These are phyloP conservation scores for Udeniomyces megalosporus DNA, from an alignment of 768 basidiomycete genomes.

Conservation along the genomic window DNA sequence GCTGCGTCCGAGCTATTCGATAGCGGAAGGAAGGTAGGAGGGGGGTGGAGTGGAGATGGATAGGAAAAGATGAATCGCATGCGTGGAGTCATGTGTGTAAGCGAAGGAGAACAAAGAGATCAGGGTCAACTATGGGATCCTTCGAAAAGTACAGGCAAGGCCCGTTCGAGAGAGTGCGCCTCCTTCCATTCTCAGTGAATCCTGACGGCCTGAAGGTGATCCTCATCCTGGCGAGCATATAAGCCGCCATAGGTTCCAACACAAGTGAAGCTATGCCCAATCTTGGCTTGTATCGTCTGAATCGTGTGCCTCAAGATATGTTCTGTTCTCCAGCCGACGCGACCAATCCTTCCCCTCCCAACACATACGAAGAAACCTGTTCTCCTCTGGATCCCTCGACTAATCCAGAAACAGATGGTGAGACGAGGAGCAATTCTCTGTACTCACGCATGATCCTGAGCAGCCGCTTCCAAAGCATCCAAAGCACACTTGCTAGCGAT, in stretches of 20 bases:
- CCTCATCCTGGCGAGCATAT: too few relatives aligned
- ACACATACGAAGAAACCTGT: not conserved
- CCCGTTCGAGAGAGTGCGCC: too few relatives aligned
- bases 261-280: too few relatives aligned
- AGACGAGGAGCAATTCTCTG: not conserved
- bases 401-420: not conserved
- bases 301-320: too few relatives aligned
- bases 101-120: not conserved
- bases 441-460: conserved; percentile 66
- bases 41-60: not conserved
- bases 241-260: too few relatives aligned
- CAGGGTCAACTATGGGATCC: not conserved
- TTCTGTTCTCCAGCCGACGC: too few relatives aligned
- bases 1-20: conserved; percentile 45
- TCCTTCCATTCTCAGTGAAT: too few relatives aligned
- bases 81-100: too few relatives aligned
- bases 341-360: too few relatives aligned
- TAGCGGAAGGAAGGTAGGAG: not conserved
- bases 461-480: conserved; percentile 62
- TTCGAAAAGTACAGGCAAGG: too few relatives aligned
- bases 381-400: not conserved
- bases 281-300: too few relatives aligned
- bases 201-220: too few relatives aligned
- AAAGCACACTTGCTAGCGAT: conserved; percentile 76
- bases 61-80: not conserved